Percentiles rank a stretch among this genome's conserved stretches.
Evolutionary conservation across 164 flowering plant species (phyloP).

Genomic region (Vitis cinerea): DNA sequence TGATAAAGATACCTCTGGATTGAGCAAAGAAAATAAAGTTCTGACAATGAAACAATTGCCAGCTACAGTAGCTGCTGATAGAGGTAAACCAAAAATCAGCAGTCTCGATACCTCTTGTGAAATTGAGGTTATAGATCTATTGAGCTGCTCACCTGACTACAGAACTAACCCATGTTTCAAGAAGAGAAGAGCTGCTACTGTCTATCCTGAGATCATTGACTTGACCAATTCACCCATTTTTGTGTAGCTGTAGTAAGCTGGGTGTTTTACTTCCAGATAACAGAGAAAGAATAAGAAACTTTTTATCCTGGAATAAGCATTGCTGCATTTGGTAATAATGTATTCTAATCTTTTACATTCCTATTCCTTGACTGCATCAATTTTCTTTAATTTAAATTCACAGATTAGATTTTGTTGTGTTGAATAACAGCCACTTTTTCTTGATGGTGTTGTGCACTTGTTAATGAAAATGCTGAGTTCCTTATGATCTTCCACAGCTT

Average conservation of each 20-base stretch:
- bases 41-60: constrained; percentile 6
- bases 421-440: too few species aligned
- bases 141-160: constrained; percentile 54
- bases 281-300: background rate
- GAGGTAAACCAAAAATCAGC: constrained; percentile 4
- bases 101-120: constrained; percentile 15
- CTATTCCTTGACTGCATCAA: too few species aligned
- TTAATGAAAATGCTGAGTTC: too few species aligned
- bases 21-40: background rate
- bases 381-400: too few species aligned
- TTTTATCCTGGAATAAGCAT: background rate
- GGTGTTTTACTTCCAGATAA: background rate
- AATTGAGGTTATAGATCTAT: constrained; percentile 57
- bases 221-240: constrained; percentile 60
- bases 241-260: constrained; percentile 39
- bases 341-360: background rate
- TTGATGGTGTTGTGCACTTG: too few species aligned
- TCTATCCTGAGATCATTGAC: constrained; percentile 52
- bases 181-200: constrained; percentile 35
- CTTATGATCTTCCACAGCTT: too few species aligned
- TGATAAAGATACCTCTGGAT: constrained; percentile 2
- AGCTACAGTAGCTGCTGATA: constrained; percentile 5
- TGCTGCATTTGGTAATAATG: too few species aligned
- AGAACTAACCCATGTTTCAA: constrained; percentile 24
- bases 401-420: too few species aligned